Percentiles rank a stretch among this genome's conserved stretches.
Conservation (phyloP, 2,329 filamentous ascomycete species). For the Claviceps spartinae region DNA sequence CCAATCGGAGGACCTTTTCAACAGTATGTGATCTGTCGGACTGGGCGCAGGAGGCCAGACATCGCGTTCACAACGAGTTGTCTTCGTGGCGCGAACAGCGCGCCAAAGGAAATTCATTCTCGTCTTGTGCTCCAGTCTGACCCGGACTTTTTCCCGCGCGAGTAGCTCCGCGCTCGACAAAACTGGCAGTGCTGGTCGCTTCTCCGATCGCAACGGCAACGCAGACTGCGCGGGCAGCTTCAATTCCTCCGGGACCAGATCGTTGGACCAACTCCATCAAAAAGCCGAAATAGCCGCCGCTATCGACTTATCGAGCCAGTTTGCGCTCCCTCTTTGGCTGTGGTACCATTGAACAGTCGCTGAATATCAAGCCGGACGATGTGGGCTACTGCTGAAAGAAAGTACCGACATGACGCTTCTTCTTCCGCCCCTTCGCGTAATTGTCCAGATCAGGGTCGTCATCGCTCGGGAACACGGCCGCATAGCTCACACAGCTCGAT, state of each 20-base stretch:
- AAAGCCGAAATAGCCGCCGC: slow-evolving; percentile 55
- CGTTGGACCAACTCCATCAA: slow-evolving; percentile 18
- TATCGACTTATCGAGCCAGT: slow-evolving; percentile 49
- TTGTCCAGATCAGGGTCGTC: slow-evolving; percentile 55
- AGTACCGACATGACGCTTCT: slow-evolving; percentile 52
- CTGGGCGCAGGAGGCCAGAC: too few relatives aligned
- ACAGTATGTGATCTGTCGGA: too few relatives aligned
- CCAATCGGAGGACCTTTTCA: too few relatives aligned
- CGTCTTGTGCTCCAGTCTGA: slow-evolving; percentile 27
- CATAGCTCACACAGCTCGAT: slow-evolving; percentile 32
- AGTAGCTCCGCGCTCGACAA: slow-evolving; percentile 28
- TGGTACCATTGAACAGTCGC: slow-evolving; percentile 22
- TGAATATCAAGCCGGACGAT: slow-evolving; percentile 34
- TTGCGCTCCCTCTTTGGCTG: slow-evolving; percentile 31
- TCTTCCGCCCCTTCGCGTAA: slow-evolving; percentile 40
- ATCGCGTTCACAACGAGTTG: too few relatives aligned
- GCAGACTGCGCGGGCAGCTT: slow-evolving; percentile 17
- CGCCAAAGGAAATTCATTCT: too few relatives aligned
- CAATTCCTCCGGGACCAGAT: slow-evolving; percentile 17
- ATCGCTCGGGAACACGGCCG: slow-evolving; percentile 57
- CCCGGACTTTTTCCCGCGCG: slow-evolving; percentile 32
- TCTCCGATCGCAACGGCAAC: slow-evolving; percentile 23
- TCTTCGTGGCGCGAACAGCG: too few relatives aligned
- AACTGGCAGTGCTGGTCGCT: slow-evolving; percentile 14
- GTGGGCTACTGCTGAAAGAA: slow-evolving; percentile 52